Conservation (phyloP, 352 stramenopile species). For the Globisporangium iwayamae region DNA sequence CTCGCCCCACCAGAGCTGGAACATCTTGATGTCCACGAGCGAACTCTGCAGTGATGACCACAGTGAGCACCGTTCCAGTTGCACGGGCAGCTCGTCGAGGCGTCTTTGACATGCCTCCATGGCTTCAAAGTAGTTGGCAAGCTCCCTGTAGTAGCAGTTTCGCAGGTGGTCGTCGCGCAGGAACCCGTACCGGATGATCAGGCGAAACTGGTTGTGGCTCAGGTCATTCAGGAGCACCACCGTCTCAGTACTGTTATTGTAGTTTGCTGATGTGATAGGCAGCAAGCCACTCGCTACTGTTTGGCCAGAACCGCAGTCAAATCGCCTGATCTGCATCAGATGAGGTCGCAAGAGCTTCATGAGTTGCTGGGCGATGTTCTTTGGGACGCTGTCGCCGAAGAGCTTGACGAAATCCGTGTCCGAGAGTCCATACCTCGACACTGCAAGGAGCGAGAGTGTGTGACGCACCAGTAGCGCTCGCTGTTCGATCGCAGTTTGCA, state of each 20-base stretch:
- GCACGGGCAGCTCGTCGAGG: slow-evolving; percentile 77
- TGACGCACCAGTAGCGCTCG: slow-evolving; percentile 68
- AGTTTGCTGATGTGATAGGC: neutral
- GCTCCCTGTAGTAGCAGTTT: slow-evolving; percentile 65
- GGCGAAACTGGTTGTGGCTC: slow-evolving; percentile 72
- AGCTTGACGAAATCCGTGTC: slow-evolving; percentile 57
- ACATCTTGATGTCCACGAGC: slow-evolving; percentile 87
- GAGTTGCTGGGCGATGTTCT: slow-evolving; percentile 35
- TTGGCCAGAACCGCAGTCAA: slow-evolving; percentile 32
- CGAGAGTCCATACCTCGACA: slow-evolving; percentile 67
- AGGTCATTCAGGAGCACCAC: slow-evolving; percentile 64
- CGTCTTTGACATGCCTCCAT: slow-evolving; percentile 67
- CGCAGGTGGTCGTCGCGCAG: slow-evolving; percentile 61
- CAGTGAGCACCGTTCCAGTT: slow-evolving; percentile 67
- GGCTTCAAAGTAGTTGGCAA: slow-evolving; percentile 71
- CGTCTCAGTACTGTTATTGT: slow-evolving; percentile 12
- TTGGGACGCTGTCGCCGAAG: slow-evolving; percentile 48
- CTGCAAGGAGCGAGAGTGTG: slow-evolving; percentile 63
- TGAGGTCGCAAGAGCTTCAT: slow-evolving; percentile 53
- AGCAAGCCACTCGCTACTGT: neutral
- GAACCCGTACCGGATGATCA: slow-evolving; percentile 72
- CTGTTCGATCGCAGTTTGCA: slow-evolving; percentile 58
- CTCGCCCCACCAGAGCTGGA: slow-evolving; percentile 79
- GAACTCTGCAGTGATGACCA: slow-evolving; percentile 62
- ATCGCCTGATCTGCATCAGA: slow-evolving; percentile 64